These are phyloP conservation scores for Blastomyces silverae DNA, from an alignment of 2,329 filamentous ascomycete genomes.

Conservation along the genomic window DNA sequence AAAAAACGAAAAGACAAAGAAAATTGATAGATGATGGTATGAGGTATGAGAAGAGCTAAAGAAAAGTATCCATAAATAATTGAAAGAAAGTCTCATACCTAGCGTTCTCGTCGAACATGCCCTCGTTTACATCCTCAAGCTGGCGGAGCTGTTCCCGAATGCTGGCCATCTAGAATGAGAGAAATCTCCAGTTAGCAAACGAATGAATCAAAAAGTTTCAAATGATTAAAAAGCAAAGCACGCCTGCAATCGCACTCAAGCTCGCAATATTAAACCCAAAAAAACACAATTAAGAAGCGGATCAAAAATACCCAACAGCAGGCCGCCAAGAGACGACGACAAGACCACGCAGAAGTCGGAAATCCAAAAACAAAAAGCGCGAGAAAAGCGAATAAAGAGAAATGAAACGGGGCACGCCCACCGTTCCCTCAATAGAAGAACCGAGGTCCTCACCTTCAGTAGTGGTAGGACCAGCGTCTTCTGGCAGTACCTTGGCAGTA, in stretches of 20 bases:
- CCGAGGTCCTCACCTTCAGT: slow-evolving; percentile 44
- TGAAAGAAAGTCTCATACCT: slow-evolving; percentile 26
- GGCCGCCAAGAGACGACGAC: slow-evolving; percentile 13
- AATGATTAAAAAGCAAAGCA: neutral
- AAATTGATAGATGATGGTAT: slow-evolving; percentile 1
- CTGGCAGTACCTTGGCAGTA: slow-evolving; percentile 21
- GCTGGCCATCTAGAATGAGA: slow-evolving; percentile 40
- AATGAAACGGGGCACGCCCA: slow-evolving; percentile 40
- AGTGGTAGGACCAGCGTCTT: slow-evolving; percentile 32
- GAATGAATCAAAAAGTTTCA: slow-evolving; percentile 20
- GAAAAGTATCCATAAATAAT: slow-evolving; percentile 2
- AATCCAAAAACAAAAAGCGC: slow-evolving; percentile 24
- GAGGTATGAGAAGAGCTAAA: slow-evolving; percentile 3
- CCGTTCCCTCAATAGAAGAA: slow-evolving; percentile 45
- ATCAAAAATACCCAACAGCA: slow-evolving; percentile 16
- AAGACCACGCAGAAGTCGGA: slow-evolving; percentile 18
- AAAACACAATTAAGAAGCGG: slow-evolving; percentile 20
- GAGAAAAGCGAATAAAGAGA: slow-evolving; percentile 21
- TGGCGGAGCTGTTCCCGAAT: slow-evolving; percentile 44
- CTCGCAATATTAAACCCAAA: slow-evolving; percentile 24
- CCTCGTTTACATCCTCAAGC: slow-evolving; percentile 41
- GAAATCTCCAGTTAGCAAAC: slow-evolving; percentile 24
- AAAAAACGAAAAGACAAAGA: slow-evolving; percentile 12
- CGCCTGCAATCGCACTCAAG: neutral
- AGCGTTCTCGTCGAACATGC: slow-evolving; percentile 40